Base-by-base conservation (phyloP, 2,329 filamentous ascomycete species). In the Fusarium udum region DNA sequence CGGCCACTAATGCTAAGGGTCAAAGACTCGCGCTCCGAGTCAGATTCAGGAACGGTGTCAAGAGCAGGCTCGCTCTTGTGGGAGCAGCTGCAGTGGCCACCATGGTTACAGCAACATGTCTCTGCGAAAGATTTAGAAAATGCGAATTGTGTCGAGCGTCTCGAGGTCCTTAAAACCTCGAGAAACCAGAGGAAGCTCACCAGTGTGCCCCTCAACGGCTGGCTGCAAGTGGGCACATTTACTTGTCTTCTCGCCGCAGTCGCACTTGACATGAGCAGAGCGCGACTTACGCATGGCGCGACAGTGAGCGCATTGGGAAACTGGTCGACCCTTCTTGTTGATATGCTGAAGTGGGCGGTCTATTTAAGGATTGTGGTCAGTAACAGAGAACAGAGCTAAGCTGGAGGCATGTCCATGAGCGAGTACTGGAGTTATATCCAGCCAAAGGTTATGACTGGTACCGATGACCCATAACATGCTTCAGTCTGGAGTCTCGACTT, bases 301-400 rank as follows among this genome's bases (percentile, higher is more conserved):
- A 85, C 96, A 99, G 85, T 99, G 96, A 77, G 94, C 90, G 85
- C 96, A 99, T 91, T 99, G 96, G 78, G 96, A 97, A 78, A 98
- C 95, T 71, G 96, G 96, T 72, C 95, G 93, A 80, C 95, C 95
- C 87, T 98, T 98, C 84, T 97, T 97, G 84, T 97, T 97, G 86
- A 98, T 97, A 82, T 97, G 94, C 80, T 94, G 92, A 75, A 98
- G 89, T 75, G 93, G 93, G 77, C 95, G 94, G 83, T 98, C 96
- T 97, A 78, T 59, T 36, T 46, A 57, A 46, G 24, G 48, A n/a
- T 40, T 34, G 15, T 55, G 61, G 74, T 80, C 72, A 81, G 78
- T 68, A 74, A 64, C 49, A 69, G 72, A 49, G 72, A 56, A 26
- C 32, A 51, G 36, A 39, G 28, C n/a, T 31, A 26, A 51, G 39